A percentile compares a stretch with the other conserved stretches of the same genome.
Evolutionary conservation across 495 filamentous ascomycete species (phyloP).

Genomic region (Massariosphaeria phaeospora): DNA sequence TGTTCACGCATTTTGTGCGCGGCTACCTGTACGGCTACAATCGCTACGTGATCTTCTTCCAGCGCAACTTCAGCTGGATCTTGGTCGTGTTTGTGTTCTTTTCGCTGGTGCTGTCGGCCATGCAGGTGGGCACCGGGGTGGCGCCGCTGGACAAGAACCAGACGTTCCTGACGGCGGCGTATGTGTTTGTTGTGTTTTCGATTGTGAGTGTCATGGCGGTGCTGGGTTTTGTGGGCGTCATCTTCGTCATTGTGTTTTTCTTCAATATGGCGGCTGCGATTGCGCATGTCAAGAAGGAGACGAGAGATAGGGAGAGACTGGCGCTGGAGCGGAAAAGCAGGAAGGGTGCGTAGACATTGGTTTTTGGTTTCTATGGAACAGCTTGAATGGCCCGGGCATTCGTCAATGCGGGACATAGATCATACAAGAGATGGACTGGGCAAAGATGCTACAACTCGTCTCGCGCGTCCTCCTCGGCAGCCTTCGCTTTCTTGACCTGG

Average conservation of each 20-base stretch:
- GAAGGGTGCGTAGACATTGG: too few species aligned
- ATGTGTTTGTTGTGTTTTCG: constrained; percentile 50
- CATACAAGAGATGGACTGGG: too few species aligned
- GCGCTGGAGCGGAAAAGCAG: constrained; percentile 1
- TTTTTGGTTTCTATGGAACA: constrained; percentile 5
- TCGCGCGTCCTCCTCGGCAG: constrained; percentile 2
- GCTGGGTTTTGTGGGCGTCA: constrained; percentile 19
- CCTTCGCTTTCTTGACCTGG: constrained; percentile 22
- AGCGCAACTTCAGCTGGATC: constrained; percentile 47
- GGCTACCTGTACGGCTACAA: constrained; percentile 32
- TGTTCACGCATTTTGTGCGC: constrained; percentile 26
- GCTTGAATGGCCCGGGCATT: too few species aligned
- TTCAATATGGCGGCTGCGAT: constrained; percentile 33
- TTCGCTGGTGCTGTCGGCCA: constrained; percentile 52
- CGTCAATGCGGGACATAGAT: too few species aligned
- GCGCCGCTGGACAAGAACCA: constrained; percentile 37
- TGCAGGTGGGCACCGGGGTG: constrained; percentile 56
- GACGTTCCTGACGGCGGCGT: constrained; percentile 47
- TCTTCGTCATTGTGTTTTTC: constrained; percentile 28
- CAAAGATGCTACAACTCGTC: constrained; percentile 32
- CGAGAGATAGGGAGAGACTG: constrained; percentile 6
- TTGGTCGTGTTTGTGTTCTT: constrained; percentile 48
- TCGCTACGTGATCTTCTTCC: constrained; percentile 37
- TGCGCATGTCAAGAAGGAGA: constrained; percentile 18
- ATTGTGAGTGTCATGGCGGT: constrained; percentile 24